Evolutionary conservation across 1,284 basidiomycete genomes (phyloP), one percentile per base, ranked within the genome.

Genomic region (Melampsora medusae): DNA sequence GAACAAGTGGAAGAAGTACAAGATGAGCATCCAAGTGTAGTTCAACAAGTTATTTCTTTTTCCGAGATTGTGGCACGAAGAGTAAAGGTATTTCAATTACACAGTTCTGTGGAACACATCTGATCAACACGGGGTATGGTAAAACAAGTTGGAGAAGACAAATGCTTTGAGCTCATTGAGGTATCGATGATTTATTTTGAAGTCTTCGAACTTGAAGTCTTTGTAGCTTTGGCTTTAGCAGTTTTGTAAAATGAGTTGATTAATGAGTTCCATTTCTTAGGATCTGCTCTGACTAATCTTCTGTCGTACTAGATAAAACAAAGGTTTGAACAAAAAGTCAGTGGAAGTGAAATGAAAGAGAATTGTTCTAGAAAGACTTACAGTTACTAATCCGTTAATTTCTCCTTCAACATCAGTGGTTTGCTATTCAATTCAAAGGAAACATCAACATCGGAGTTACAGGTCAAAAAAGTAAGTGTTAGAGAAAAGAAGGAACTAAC

Each of bases 341-440:
- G n/a, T 17, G n/a, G n/a, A 28, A 71, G 16, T 59, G 53, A 56
- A 53, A 50, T 60, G 49, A 35, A 38, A 38, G 33, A 60, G 42
- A 25, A 19, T 17, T 5, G 16, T 1, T 33, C 14, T 35, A 0
- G 14, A 42, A 42, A 42, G 19, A 25, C 70, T 50, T 66, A 74
- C 72, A 10, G 72, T 74, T 12, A 74, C 25, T 5, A 74, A 38
- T 31, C 72, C 72, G 38, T 74, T 74, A 6, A 67, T 61, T 67
- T 74, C 72, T 28, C 28, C 72, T 38, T 74, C 72, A 3, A 74
- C 72, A 50, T 74, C 72, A 14, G 72, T 74, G 4, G 72, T 74
- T 74, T 74, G 72, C 72, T 74, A 31, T 31, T 9, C 31, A 46
- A 25, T 59, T 33, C 17, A 31, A 38, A 59, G 9, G 67, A 25